Evolutionary conservation across 1,139 yeast species (phyloP).

Genomic region (Pichia cactophila): DNA sequence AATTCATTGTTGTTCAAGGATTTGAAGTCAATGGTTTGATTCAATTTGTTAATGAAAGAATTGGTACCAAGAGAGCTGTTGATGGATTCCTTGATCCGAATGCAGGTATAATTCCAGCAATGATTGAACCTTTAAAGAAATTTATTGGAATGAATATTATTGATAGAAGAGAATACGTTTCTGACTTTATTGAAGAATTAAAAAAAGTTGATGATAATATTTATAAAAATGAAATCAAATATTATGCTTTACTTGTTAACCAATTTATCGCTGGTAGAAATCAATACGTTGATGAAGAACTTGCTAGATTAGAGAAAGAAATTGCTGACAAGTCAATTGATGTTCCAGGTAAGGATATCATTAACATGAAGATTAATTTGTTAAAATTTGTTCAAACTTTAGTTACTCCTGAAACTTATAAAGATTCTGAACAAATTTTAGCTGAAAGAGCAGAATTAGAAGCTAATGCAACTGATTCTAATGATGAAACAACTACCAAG

Average conservation of each 20-base stretch:
- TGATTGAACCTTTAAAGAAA: conserved; percentile 33
- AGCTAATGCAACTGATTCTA: conserved; percentile 1
- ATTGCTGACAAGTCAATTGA: conserved; percentile 25
- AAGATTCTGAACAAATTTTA: conserved; percentile 10
- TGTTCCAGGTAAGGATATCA: conserved; percentile 33
- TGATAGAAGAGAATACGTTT: conserved; percentile 25
- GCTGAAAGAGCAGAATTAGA: conserved; percentile 6
- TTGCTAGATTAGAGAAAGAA: conserved; percentile 41
- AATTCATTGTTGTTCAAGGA: conserved; percentile 37
- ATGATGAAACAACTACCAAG: conserved; percentile 15
- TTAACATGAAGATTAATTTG: conserved; percentile 43
- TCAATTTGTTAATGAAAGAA: conserved; percentile 41
- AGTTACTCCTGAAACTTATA: conserved; percentile 17
- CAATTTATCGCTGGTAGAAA: conserved; percentile 43
- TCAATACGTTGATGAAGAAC: conserved; percentile 44
- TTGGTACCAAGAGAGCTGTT: conserved; percentile 44
- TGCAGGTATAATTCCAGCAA: conserved; percentile 48
- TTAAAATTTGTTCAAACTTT: conserved; percentile 31
- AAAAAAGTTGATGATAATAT: conserved; percentile 21
- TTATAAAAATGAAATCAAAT: conserved; percentile 27
- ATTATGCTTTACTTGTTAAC: conserved; percentile 46
- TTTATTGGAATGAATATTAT: conserved; percentile 22
- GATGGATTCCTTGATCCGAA: conserved; percentile 43
- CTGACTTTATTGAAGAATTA: conserved; percentile 24
- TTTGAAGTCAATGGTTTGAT: conserved; percentile 38